Percentiles rank a stretch among this genome's conserved stretches.
Conservation (phyloP, 345 rosid genomes). For the Murraya koenigii region DNA sequence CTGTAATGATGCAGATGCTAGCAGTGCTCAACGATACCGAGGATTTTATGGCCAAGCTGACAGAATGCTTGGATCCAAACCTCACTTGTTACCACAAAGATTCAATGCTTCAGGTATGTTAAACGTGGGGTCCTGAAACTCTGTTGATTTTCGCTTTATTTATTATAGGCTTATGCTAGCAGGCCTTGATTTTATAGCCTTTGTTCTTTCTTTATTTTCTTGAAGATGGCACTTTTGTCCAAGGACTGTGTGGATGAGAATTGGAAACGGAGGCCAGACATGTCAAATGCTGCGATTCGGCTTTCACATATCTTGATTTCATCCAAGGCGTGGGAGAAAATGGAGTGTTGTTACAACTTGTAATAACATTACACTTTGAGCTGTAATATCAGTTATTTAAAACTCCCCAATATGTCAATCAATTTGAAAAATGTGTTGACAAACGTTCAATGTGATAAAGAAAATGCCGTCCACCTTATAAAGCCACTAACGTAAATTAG, state of each 20-base stretch:
- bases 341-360: neutral
- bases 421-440: too few species aligned
- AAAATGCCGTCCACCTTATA: too few species aligned
- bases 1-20: slow-evolving; percentile 17
- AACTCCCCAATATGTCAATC: too few species aligned
- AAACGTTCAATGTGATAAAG: too few species aligned
- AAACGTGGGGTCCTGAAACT: neutral
- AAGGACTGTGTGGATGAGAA: slow-evolving; percentile 32
- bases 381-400: too few species aligned
- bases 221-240: slow-evolving; percentile 32
- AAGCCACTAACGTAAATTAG: too few species aligned
- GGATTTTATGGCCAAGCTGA: slow-evolving; percentile 12
- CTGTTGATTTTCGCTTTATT: neutral
- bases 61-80: slow-evolving; percentile 19
- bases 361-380: neutral
- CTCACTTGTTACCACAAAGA: slow-evolving; percentile 23
- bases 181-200: neutral
- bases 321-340: slow-evolving; percentile 20
- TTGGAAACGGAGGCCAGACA: slow-evolving; percentile 27
- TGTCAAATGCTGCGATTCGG: slow-evolving; percentile 28
- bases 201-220: neutral
- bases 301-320: slow-evolving; percentile 25
- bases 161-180: neutral
- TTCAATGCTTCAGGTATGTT: slow-evolving; percentile 21
- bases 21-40: slow-evolving; percentile 15